Base-by-base conservation (phyloP, 805 yeast genomes). In the Wickerhamiella bombiphila region DNA sequence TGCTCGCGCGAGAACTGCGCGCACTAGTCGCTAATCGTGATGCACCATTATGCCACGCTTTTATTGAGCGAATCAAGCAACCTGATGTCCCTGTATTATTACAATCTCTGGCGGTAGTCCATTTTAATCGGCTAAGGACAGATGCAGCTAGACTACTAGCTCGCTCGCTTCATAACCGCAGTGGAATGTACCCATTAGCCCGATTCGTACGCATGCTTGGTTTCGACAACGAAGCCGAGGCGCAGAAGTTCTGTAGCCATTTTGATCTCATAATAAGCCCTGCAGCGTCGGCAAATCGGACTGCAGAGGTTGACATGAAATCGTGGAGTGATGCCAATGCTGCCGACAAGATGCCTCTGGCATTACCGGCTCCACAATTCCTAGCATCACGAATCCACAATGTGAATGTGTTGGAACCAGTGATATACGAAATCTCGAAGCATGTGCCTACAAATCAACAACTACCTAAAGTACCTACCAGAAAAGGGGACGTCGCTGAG, bases 61-160 rank as follows among this genome's bases (percentile, higher is more conserved):
- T 86, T 51, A 86, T 88, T 55, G 58, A 69, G 33, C 61, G 71
- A 6, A 59, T 74, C 29, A 58, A 66, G 31, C 58, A 65, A 3
- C 63, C 70, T 0, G 51, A 57, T 5, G 67, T 73, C 1, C 91
- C 94, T 1, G 69, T 75, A 39, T 59, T 86, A 20, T 56, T 83
- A 53, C 65, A 81, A 2, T 83, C 88, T 42, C 59, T 88, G 28
- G 57, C 81, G 15, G 94, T 91, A 53, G 72, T 76, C 2, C 85
- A 80, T 47, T 73, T 82, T 52, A 80, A 79, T 49, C 88, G 83
- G 40, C 64, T 85, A 3, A 58, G 96, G 32, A 74, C 79, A 46
- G 72, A 73, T 49, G 85, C 88, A 0, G 53, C 88, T 40, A 72
- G 71, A 48, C 61, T 82, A 0, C 63, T 91, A 61, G 60, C 79